These are phyloP conservation scores for Neofusicoccum sp. DNA, from an alignment of 2,329 filamentous ascomycete species.

Conservation along the genomic window DNA sequence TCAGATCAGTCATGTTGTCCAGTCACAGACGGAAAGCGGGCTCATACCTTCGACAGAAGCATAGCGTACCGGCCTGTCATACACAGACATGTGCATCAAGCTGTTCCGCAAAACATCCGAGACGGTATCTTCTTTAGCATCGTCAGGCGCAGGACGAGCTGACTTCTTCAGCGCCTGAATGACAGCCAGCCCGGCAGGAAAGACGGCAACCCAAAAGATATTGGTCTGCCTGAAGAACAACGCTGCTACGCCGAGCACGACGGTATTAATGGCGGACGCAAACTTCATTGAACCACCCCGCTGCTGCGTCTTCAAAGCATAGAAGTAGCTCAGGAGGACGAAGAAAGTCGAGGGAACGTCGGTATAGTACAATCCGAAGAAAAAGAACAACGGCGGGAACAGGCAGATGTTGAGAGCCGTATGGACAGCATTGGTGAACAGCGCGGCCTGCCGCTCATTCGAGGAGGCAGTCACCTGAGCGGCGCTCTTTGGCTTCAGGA, in stretches of 20 bases:
- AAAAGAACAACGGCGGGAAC: conserved; percentile 94
- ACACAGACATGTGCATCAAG: conserved; percentile 21
- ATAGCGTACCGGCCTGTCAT: conserved; percentile 23
- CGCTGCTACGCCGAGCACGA: conserved; percentile 64
- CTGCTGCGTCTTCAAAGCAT: conserved; percentile 37
- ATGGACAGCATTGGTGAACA: conserved; percentile 49
- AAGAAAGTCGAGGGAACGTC: conserved; percentile 80
- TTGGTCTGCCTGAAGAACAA: conserved; percentile 91
- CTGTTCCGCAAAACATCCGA: conserved; percentile 11
- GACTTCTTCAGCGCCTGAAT: conserved; percentile 32
- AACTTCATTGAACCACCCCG: conserved; percentile 23
- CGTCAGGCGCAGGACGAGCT: conserved; percentile 1
- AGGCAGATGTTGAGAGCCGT: conserved; percentile 77
- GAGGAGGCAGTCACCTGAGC: background rate
- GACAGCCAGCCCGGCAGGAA: conserved; percentile 62
- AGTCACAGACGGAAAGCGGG: background rate
- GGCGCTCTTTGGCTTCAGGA: conserved; percentile 1
- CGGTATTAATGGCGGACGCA: conserved; percentile 23
- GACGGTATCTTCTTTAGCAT: conserved; percentile 3
- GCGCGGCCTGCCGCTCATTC: conserved; percentile 33
- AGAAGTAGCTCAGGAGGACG: conserved; percentile 69
- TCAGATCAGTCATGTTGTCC: background rate
- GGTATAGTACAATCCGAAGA: conserved; percentile 93
- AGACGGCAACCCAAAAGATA: conserved; percentile 89
- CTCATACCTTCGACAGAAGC: conserved; percentile 23